A percentile compares a stretch with the other conserved stretches of the same genome.
Conservation (phyloP, 306 rosid genomes). For the cucumber (Cucumis sativus) region Cucumber_9930_V3 NC_026655.2:26776501-26777000, state of each 20-base stretch:
- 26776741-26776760: neutral
- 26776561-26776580: neutral
- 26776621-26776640: neutral
- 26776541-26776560: neutral
- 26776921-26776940: conserved; percentile 59
- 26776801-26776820: conserved; percentile 4
- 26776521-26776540: neutral
- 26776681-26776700: conserved; percentile 4
- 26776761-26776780: neutral
- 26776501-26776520: no score
- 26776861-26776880: neutral
- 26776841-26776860: neutral
- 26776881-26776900: conserved; percentile 28
- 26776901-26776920: conserved; percentile 65
- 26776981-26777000: neutral
- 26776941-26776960: conserved; percentile 30
- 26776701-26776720: neutral
- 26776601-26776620: neutral
- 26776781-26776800: neutral
- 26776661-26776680: neutral
- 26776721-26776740: neutral
- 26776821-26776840: neutral
- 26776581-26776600: neutral
- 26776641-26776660: neutral
- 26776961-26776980: neutral